Evolutionary conservation across 202 grass and related monocot species (phyloP).

Genomic region (Zoysia matrella): DNA sequence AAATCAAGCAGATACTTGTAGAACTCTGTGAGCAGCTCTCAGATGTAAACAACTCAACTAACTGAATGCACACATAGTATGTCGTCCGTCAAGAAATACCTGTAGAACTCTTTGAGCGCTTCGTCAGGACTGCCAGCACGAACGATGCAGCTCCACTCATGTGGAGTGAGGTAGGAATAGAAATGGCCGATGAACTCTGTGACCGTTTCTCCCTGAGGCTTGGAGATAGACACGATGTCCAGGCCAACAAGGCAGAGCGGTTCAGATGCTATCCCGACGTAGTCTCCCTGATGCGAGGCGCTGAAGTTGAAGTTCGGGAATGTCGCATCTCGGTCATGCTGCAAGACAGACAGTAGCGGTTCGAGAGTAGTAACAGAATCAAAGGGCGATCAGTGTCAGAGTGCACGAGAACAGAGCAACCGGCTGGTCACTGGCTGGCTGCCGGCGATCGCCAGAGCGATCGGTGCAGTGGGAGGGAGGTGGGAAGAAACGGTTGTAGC

Average conservation of each 20-base stretch:
- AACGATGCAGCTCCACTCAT: slow-evolving; percentile 63
- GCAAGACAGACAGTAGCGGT: too few relatives aligned
- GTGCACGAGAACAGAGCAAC: too few relatives aligned
- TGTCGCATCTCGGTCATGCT: too few relatives aligned
- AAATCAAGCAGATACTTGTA: neutral
- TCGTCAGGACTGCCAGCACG: neutral
- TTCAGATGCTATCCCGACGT: slow-evolving; percentile 57
- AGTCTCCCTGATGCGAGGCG: slow-evolving; percentile 79
- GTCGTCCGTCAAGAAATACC: slow-evolving; percentile 34
- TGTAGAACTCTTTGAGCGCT: slow-evolving; percentile 70
- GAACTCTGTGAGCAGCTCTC: neutral
- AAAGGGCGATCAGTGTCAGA: too few relatives aligned
- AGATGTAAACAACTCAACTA: neutral
- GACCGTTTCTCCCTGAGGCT: slow-evolving; percentile 50
- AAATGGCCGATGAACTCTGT: slow-evolving; percentile 70
- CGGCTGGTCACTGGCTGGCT: too few relatives aligned
- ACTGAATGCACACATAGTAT: neutral
- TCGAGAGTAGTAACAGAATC: too few relatives aligned
- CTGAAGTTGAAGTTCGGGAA: slow-evolving; percentile 78
- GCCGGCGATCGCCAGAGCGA: neutral
- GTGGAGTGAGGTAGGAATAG: slow-evolving; percentile 57
- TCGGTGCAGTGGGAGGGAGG: neutral
- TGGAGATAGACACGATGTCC: neutral
- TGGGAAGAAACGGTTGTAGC: neutral
- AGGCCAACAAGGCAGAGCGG: too few relatives aligned